phyloP scores from a whole-genome alignment of 139 green algal species.

The Yamagishiella unicocca region DNA sequence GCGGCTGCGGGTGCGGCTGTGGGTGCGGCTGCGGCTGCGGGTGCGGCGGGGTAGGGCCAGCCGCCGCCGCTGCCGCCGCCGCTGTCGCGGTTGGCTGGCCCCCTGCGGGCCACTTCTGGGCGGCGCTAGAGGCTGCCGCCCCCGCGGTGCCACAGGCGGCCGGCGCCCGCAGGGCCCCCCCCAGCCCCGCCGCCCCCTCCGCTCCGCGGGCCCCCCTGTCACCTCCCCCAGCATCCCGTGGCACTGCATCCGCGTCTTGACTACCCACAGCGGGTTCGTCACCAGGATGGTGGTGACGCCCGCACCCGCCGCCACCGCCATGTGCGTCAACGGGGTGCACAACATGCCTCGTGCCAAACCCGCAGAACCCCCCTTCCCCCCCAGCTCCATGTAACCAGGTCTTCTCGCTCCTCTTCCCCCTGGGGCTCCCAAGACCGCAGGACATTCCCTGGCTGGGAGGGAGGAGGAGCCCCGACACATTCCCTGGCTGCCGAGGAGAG shows the following conservation, averaged over 20 bases:
- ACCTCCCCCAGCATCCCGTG: conserved; percentile 69
- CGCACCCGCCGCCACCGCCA: conserved; percentile 86
- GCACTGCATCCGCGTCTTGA: conserved; percentile 96
- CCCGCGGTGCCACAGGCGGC: background rate
- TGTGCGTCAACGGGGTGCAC: conserved; percentile 76
- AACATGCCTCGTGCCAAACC: too few relatives aligned
- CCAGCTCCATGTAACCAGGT: too few relatives aligned
- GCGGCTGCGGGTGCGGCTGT: too few relatives aligned
- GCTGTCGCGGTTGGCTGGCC: background rate
- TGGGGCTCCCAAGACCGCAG: too few relatives aligned
- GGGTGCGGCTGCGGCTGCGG: too few relatives aligned
- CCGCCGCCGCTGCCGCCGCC: background rate
- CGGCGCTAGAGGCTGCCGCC: background rate
- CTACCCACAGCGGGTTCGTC: conserved; percentile 97
- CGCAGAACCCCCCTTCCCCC: too few relatives aligned
- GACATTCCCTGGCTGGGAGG: too few relatives aligned
- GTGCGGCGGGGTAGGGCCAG: background rate
- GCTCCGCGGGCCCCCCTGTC: conserved; percentile 63
- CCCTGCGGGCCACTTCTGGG: too few relatives aligned
- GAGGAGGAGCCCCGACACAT: too few relatives aligned
- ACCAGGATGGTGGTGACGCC: conserved; percentile 87
- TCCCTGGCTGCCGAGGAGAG: too few relatives aligned
- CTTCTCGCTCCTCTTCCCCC: too few relatives aligned
- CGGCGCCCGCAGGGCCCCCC: conserved; percentile 77
- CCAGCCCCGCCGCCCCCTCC: conserved; percentile 81